Evolutionary conservation across 768 basidiomycete species (phyloP).

Genomic region (Tulasnella sp.): DNA sequence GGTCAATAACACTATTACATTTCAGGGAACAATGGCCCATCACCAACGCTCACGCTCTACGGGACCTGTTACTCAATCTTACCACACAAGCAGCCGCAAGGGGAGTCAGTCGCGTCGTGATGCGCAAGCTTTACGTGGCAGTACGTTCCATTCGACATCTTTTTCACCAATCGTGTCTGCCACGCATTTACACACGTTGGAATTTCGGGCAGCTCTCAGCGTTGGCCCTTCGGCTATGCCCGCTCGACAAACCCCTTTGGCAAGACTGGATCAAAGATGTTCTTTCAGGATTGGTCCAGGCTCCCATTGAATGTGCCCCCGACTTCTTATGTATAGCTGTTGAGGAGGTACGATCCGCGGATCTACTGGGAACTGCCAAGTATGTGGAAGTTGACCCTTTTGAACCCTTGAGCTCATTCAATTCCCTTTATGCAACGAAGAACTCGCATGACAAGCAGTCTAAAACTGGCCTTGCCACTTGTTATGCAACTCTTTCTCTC

Average conservation of each 20-base stretch:
- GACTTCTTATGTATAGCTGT: slow-evolving; percentile 75
- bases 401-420: background rate
- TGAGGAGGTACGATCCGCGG: slow-evolving; percentile 67
- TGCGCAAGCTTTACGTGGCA: slow-evolving; percentile 79
- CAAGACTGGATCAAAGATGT: slow-evolving; percentile 63
- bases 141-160: slow-evolving; percentile 34
- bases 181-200: slow-evolving; percentile 12
- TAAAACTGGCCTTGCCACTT: slow-evolving; percentile 55
- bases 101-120: slow-evolving; percentile 52
- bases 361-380: slow-evolving; percentile 62
- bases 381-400: slow-evolving; percentile 30
- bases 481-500: slow-evolving; percentile 55
- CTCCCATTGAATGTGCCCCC: slow-evolving; percentile 45
- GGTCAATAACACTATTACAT: background rate
- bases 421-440: slow-evolving; percentile 28
- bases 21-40: slow-evolving; percentile 61
- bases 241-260: slow-evolving; percentile 48
- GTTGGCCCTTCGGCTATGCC: slow-evolving; percentile 57
- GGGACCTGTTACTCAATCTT: slow-evolving; percentile 55
- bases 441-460: slow-evolving; percentile 47
- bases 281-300: slow-evolving; percentile 46
- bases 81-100: slow-evolving; percentile 51
- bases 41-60: slow-evolving; percentile 44
- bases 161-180: background rate
- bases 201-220: slow-evolving; percentile 40